phyloP scores from a whole-genome alignment of 2,329 filamentous ascomycete species.

The Phaeoacremonium minimum region DNA sequence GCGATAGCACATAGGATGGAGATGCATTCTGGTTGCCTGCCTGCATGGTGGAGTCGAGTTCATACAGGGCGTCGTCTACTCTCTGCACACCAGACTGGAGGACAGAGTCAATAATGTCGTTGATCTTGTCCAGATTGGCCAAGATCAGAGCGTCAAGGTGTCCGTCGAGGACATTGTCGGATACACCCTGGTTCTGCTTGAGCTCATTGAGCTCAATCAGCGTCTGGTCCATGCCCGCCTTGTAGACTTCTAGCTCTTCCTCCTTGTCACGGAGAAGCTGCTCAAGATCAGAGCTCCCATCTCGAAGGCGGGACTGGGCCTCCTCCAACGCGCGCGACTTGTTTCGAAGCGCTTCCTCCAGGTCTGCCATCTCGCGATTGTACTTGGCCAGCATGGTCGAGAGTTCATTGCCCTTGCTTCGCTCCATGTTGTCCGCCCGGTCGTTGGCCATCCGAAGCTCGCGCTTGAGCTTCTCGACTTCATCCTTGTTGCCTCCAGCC shows the following conservation, averaged over 20 bases:
- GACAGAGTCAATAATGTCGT: conserved; percentile 96
- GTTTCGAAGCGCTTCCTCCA: conserved; percentile 85
- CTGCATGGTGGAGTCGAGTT: conserved; percentile 96
- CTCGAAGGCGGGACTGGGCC: conserved; percentile 69
- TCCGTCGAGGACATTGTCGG: conserved; percentile 77
- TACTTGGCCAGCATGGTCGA: conserved; percentile 94
- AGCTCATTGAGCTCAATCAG: conserved; percentile 89
- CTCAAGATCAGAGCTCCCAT: conserved; percentile 83
- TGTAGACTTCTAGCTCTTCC: conserved; percentile 96
- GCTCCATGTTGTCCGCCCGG: conserved; percentile 85
- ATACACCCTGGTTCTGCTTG: conserved; percentile 68
- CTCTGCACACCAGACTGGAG: conserved; percentile 88
- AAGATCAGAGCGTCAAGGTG: conserved; percentile 88
- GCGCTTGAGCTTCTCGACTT: conserved; percentile 89
- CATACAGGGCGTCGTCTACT: conserved; percentile 94
- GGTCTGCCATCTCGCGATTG: conserved; percentile 93
- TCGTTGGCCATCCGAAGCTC: conserved; percentile 91
- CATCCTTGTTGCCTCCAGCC: conserved; percentile 84
- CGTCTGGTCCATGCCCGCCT: conserved; percentile 95
- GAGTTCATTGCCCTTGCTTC: conserved; percentile 89
- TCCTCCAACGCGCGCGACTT: conserved; percentile 89
- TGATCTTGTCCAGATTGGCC: conserved; percentile 86
- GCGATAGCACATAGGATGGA: conserved; percentile 88
- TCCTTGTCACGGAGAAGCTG: conserved; percentile 87
- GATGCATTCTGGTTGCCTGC: conserved; percentile 98